Evolutionary conservation across 192 early-diverging fungal species (phyloP).

Genomic region (Mortierella antarctica): DNA sequence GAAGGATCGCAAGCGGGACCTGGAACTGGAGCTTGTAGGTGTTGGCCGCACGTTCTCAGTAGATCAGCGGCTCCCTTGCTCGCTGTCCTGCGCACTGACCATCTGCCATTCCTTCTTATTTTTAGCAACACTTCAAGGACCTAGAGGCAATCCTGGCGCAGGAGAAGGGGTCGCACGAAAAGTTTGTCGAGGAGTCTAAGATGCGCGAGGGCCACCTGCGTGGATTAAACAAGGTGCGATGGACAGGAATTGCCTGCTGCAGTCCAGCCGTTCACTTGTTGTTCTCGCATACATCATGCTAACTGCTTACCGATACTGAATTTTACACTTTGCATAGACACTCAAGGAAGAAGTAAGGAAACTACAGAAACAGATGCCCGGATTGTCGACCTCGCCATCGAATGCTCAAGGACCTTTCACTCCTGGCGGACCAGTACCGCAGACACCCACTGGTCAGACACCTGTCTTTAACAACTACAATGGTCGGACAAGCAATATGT

Average conservation of each 20-base stretch:
- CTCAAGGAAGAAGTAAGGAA: constrained; percentile 85
- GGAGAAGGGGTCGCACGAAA: constrained; percentile 60
- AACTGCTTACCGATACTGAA: neutral
- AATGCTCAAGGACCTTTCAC: constrained; percentile 20
- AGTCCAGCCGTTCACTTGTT: neutral
- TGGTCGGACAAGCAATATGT: constrained; percentile 7
- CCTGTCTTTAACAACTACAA: constrained; percentile 5
- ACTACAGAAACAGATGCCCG: constrained; percentile 50
- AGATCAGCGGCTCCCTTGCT: neutral
- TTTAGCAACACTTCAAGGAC: constrained; percentile 58
- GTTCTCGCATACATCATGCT: neutral
- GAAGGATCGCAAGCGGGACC: constrained; percentile 34
- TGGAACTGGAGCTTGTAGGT: constrained; percentile 38
- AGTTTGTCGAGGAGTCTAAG: constrained; percentile 72
- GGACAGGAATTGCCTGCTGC: neutral
- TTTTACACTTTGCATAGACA: constrained; percentile 59
- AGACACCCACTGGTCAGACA: constrained; percentile 19
- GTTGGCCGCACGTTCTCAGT: neutral
- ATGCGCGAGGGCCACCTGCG: constrained; percentile 75
- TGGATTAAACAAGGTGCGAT: constrained; percentile 76
- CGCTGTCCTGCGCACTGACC: neutral
- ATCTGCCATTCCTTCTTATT: constrained; percentile 3
- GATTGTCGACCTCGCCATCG: constrained; percentile 26
- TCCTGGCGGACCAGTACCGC: constrained; percentile 16
- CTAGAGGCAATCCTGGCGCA: constrained; percentile 54